A percentile compares a stretch with the other conserved stretches of the same genome.
Conservation (phyloP, 2,329 filamentous ascomycete genomes). For the Arthrocladium fulminans region DNA sequence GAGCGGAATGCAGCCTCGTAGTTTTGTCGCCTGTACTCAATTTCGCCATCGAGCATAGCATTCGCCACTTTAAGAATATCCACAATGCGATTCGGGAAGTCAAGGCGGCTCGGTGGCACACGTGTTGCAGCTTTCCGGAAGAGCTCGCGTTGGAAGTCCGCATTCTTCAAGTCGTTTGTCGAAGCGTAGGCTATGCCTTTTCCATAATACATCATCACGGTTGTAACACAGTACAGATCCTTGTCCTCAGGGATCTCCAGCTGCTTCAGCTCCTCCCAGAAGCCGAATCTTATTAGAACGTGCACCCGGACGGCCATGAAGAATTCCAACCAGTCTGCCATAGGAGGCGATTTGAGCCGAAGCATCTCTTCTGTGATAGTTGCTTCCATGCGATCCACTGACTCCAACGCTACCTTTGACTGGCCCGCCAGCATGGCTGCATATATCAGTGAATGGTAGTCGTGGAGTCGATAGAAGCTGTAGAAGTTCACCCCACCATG, state of each 20-base stretch:
- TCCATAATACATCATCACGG: conserved; percentile 59
- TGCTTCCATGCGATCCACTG: conserved; percentile 49
- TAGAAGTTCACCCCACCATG: conserved; percentile 63
- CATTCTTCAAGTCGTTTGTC: conserved; percentile 44
- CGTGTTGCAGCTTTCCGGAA: conserved; percentile 45
- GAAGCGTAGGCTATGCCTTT: conserved; percentile 59
- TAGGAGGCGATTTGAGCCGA: conserved; percentile 56
- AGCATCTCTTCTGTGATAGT: conserved; percentile 57
- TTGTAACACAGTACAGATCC: conserved; percentile 59
- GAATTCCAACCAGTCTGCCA: conserved; percentile 70
- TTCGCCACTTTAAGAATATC: conserved; percentile 55
- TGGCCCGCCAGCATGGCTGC: conserved; percentile 69
- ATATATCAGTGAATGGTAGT: conserved; percentile 68
- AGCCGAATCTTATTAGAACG: conserved; percentile 62
- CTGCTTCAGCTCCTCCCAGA: conserved; percentile 57
- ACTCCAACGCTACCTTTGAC: conserved; percentile 53
- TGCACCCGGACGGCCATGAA: conserved; percentile 61
- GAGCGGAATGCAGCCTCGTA: conserved; percentile 51
- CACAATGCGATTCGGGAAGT: conserved; percentile 59
- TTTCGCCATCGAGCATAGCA: conserved; percentile 63
- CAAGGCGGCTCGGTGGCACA: conserved; percentile 52
- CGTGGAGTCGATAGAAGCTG: conserved; percentile 63
- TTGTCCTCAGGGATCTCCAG: conserved; percentile 49
- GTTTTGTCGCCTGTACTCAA: conserved; percentile 58
- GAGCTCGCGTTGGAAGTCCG: conserved; percentile 41